phyloP scores from a whole-genome alignment of 352 stramenopile species.

The Phytophthora idaei region DNA sequence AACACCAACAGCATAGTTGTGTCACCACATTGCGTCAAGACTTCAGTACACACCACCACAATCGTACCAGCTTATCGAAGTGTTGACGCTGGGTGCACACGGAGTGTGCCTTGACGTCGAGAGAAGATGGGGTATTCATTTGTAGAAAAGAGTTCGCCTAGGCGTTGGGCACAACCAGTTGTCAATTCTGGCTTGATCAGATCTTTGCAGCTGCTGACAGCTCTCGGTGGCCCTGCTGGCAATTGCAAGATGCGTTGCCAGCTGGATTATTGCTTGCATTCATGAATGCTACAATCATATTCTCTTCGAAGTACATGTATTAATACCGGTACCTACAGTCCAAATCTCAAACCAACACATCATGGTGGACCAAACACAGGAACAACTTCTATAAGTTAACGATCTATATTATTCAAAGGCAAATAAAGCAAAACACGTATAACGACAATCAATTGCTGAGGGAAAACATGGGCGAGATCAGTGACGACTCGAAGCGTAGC shows the following conservation, averaged over 20 bases:
- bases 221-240: neutral
- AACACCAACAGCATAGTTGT: no score
- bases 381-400: constrained; percentile 28
- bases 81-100: neutral
- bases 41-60: no score
- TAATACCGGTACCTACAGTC: neutral
- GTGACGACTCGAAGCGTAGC: constrained; percentile 56
- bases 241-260: neutral
- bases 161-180: neutral
- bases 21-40: no score
- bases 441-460: constrained; percentile 32
- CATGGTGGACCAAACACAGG: neutral
- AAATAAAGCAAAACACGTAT: constrained; percentile 11
- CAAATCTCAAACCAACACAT: neutral
- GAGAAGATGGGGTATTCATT: neutral
- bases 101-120: no score
- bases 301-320: no score
- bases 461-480: constrained; percentile 56
- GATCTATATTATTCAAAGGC: constrained; percentile 28
- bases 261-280: neutral
- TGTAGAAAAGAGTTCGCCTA: neutral
- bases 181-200: neutral
- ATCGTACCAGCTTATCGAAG: neutral
- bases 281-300: no score
- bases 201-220: neutral